A percentile compares a stretch with the other conserved stretches of the same genome.
These are phyloP conservation scores for Suillus hirtellus DNA, from an alignment of 768 basidiomycete genomes.

Conservation along the genomic window DNA sequence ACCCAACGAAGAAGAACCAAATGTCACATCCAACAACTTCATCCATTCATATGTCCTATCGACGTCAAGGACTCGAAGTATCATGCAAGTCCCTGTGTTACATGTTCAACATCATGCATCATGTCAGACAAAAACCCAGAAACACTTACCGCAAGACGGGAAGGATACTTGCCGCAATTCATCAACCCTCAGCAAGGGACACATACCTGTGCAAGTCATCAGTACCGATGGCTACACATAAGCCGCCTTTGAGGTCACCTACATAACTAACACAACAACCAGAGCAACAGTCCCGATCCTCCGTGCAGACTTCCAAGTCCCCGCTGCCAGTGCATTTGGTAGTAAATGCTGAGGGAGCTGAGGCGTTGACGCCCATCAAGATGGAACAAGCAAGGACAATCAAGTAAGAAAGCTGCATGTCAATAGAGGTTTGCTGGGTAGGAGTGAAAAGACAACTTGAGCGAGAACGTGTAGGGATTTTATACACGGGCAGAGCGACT, in stretches of 20 bases:
- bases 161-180: not conserved
- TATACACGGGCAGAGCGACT: not conserved
- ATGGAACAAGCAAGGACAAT: not conserved
- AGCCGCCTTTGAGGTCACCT: not conserved
- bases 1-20: not conserved
- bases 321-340: not conserved
- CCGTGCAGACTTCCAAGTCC: not conserved
- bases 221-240: not conserved
- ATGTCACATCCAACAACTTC: not conserved
- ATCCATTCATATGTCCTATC: not conserved
- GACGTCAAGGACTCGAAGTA: not conserved
- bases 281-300: not conserved
- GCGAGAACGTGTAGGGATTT: not conserved
- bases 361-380: not conserved
- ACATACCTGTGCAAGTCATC: not conserved
- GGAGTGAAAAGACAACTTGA: not conserved
- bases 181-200: not conserved
- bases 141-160: not conserved
- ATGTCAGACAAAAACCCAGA: not conserved
- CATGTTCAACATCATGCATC: not conserved
- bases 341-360: not conserved
- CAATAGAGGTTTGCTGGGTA: not conserved
- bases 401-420: slow-evolving; percentile 2
- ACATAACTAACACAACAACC: not conserved
- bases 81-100: not conserved